Evolutionary conservation across 371 early-diverging fungal species (phyloP), one percentile per base, ranked within the genome.

Genomic region (Syncephalastrum sp.): DNA sequence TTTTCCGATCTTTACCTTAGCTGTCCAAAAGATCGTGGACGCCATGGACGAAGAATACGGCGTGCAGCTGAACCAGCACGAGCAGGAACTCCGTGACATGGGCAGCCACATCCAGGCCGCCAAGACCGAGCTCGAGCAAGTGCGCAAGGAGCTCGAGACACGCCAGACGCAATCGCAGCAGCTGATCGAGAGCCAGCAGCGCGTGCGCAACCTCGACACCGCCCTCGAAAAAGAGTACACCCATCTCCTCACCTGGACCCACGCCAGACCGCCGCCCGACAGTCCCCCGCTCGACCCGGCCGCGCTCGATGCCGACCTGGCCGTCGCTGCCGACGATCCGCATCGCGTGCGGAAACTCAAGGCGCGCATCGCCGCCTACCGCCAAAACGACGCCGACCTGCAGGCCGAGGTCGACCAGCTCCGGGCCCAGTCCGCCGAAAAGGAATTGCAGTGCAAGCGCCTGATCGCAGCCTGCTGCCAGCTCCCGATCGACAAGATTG

Each of bases 391-490:
- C 15, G 72, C 72, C 5, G 71, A 74, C 43, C 54, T 83, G 24
- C 53, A 68, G 13, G 24, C 58, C 17, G 80, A 85, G 50, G 47
- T 82, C 33, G 67, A 61, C 13, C 54, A 60, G 27, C 49, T 69
- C 19, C 70, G 60, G 48, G 65, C 56, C 10, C 68, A 65, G 19
- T 65, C 74, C 6, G 58, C 67, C 21, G 77, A 81, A 44, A 74
- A 75, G 38, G 90, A 89, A 47, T 50, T 79, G 43, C 77, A 80
- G 41, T 90, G 86, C 69, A 81, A 82, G 67, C 69, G 78, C 23
- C 74, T 92, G 51, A 88, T 92, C 64, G 82, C 89, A 5, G 76
- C 83, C 5, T 86, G 90, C 56, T 89, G 89, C 57, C 74, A 78
- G 47, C 72, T 90, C 10, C 78, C 83, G 0, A 54, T 86, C 24